phyloP scores from a whole-genome alignment of 352 stramenopile genomes.

The Phytopythium cucurbitacearum region DNA sequence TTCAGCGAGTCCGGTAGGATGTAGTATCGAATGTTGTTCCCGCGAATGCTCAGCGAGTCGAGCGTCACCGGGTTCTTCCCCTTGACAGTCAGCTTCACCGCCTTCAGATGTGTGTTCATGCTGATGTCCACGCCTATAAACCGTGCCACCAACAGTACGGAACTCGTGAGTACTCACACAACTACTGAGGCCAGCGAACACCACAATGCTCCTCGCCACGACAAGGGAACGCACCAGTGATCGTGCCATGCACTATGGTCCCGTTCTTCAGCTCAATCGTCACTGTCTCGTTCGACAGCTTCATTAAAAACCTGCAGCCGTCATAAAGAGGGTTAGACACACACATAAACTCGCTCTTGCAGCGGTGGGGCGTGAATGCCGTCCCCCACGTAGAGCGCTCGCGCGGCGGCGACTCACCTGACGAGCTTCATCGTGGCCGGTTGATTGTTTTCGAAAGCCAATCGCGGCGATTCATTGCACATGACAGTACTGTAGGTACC shows the following conservation, averaged over 20 bases:
- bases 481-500: background rate
- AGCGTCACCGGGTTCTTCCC: constrained; percentile 97
- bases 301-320: constrained; percentile 94
- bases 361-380: background rate
- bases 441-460: background rate
- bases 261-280: constrained; percentile 99
- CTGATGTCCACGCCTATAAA: constrained; percentile 95
- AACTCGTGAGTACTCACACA: background rate
- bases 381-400: background rate
- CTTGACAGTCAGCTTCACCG: constrained; percentile 97
- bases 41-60: constrained; percentile 96
- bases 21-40: constrained; percentile 97
- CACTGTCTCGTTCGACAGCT: constrained; percentile 98
- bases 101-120: constrained; percentile 99
- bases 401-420: constrained; percentile 16
- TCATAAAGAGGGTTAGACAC: constrained; percentile 1
- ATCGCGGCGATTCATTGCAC: constrained; percentile 4
- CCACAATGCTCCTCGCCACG: background rate
- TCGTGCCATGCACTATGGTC: constrained; percentile 98
- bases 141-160: no score
- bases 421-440: constrained; percentile 36
- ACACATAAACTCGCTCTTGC: background rate
- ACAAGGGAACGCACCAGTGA: constrained; percentile 73
- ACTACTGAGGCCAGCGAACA: background rate
- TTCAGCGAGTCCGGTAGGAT: constrained; percentile 96